A percentile compares a stretch with the other conserved stretches of the same genome.
phyloP scores from a whole-genome alignment of 2,329 filamentous ascomycete species.

The Ophiostoma sp. region DNA sequence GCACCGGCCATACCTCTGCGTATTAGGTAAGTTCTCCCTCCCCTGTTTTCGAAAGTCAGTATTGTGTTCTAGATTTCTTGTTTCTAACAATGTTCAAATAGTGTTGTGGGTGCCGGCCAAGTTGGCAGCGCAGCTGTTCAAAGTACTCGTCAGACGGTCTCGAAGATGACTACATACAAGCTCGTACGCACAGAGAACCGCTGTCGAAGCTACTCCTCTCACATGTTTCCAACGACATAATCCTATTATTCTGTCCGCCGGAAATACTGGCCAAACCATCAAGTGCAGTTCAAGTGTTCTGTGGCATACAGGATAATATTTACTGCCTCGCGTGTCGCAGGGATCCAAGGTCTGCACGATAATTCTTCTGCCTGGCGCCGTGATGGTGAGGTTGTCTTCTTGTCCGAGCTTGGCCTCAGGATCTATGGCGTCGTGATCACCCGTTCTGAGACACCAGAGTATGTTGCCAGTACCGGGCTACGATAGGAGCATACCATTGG shows the following conservation, averaged over 20 bases:
- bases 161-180: background rate
- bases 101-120: background rate
- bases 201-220: conserved; percentile 15
- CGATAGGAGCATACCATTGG: conserved; percentile 7
- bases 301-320: conserved; percentile 9
- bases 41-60: background rate
- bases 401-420: conserved; percentile 4
- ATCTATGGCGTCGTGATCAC: conserved; percentile 6
- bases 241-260: background rate
- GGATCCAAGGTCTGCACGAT: background rate
- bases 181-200: conserved; percentile 18
- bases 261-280: background rate
- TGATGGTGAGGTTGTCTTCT: background rate
- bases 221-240: background rate
- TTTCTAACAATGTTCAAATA: background rate
- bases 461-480: background rate
- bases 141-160: conserved; percentile 13
- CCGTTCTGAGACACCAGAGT: background rate
- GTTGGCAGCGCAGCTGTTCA: conserved; percentile 2
- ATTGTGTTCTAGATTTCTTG: too few species aligned
- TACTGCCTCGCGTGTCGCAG: background rate
- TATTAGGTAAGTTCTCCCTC: background rate
- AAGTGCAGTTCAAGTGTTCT: background rate
- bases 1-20: background rate
- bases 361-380: conserved; percentile 4